Evolutionary conservation across 2,329 filamentous ascomycete species (phyloP).

Genomic region (Cytospora schulzeri): DNA sequence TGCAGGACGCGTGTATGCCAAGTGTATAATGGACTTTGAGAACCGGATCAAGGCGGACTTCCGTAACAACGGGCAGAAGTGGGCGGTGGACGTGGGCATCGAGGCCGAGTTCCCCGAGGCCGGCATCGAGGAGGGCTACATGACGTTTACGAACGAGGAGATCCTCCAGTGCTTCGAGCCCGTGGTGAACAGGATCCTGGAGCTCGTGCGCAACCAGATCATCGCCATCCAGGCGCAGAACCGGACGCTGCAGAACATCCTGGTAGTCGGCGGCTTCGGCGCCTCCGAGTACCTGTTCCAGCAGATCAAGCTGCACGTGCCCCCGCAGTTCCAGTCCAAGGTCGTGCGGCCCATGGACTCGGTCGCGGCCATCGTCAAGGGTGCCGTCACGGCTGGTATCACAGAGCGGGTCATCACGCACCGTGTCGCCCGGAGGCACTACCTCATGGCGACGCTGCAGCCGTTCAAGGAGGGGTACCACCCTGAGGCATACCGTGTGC

Average conservation of each 20-base stretch:
- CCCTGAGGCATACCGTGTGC: constrained; percentile 95
- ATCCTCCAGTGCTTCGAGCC: constrained; percentile 99
- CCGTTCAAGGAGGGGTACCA: constrained; percentile 99
- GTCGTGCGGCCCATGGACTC: constrained; percentile 99
- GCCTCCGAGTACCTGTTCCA: constrained; percentile 99
- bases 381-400: constrained; percentile 95
- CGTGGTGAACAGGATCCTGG: constrained; percentile 94
- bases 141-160: constrained; percentile 99
- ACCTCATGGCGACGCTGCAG: constrained; percentile 98
- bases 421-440: constrained; percentile 94
- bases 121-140: constrained; percentile 97
- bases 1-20: constrained; percentile 96
- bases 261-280: constrained; percentile 97
- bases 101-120: constrained; percentile 98
- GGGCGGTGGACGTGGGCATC: constrained; percentile 98
- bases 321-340: constrained; percentile 97
- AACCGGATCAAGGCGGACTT: constrained; percentile 99
- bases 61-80: constrained; percentile 98
- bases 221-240: constrained; percentile 99
- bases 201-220: constrained; percentile 96
- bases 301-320: constrained; percentile 98
- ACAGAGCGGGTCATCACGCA: constrained; percentile 96
- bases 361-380: constrained; percentile 97
- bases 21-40: constrained; percentile 99
- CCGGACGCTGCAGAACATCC: constrained; percentile 87